Evolutionary conservation across 2,329 filamentous ascomycete genomes (phyloP).

Genomic region (Thelonectria discophora): DNA sequence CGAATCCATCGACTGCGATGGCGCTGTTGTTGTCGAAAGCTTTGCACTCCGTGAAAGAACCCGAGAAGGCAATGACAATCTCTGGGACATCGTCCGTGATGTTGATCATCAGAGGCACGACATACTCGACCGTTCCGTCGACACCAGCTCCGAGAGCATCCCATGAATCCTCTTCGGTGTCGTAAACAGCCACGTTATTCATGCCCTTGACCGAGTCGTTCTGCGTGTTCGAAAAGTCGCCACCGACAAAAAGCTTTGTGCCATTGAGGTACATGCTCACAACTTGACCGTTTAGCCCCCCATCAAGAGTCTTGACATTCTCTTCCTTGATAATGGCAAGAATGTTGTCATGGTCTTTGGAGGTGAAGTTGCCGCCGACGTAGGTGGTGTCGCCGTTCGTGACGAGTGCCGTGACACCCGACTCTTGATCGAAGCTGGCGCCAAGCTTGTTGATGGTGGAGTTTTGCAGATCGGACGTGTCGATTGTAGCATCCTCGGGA

Average conservation of each 20-base stretch:
- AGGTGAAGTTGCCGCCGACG: slow-evolving; percentile 86
- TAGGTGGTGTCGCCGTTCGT: slow-evolving; percentile 72
- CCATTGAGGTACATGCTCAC: slow-evolving; percentile 73
- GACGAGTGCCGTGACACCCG: slow-evolving; percentile 75
- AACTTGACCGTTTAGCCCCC: slow-evolving; percentile 85
- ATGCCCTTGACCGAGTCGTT: slow-evolving; percentile 70
- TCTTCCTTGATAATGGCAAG: slow-evolving; percentile 75
- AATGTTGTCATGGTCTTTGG: slow-evolving; percentile 75
- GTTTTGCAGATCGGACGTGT: slow-evolving; percentile 69
- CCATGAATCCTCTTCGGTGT: slow-evolving; percentile 76
- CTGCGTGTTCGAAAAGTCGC: slow-evolving; percentile 80
- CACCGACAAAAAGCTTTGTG: slow-evolving; percentile 79
- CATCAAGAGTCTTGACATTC: slow-evolving; percentile 68
- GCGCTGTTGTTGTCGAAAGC: slow-evolving; percentile 71
- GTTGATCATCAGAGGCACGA: slow-evolving; percentile 84
- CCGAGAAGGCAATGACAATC: slow-evolving; percentile 80
- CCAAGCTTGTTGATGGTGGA: slow-evolving; percentile 83
- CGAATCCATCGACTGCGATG: slow-evolving; percentile 76
- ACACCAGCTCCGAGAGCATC: slow-evolving; percentile 83
- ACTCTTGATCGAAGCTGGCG: slow-evolving; percentile 70
- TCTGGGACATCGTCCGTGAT: slow-evolving; percentile 74
- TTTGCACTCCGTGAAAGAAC: slow-evolving; percentile 78
- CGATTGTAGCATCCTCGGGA: slow-evolving; percentile 62
- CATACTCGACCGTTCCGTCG: slow-evolving; percentile 76
- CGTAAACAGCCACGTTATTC: slow-evolving; percentile 79